A percentile compares a stretch with the other conserved stretches of the same genome.
These are phyloP conservation scores for Gaultheria prostrata DNA, from an alignment of 148 eudicot genomes.

Conservation along the genomic window DNA sequence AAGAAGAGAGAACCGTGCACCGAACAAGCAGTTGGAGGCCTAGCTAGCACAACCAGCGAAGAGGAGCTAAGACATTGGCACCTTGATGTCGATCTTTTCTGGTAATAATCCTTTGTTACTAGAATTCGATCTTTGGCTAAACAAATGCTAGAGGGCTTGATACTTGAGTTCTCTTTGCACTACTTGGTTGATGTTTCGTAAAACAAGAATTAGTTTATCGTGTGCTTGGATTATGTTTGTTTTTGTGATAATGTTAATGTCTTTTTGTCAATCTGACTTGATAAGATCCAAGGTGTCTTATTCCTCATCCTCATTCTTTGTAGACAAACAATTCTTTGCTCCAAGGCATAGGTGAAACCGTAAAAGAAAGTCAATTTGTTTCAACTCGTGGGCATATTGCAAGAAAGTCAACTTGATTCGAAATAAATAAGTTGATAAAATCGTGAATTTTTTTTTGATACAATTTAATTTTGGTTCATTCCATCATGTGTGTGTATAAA, in stretches of 20 bases:
- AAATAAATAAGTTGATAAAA: too few relatives aligned
- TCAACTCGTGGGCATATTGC: too few relatives aligned
- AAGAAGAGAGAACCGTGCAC: neutral
- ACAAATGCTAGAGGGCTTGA: neutral
- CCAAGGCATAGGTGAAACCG: too few relatives aligned
- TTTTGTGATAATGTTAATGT: neutral
- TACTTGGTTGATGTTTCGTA: neutral
- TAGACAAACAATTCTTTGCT: too few relatives aligned
- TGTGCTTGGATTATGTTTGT: neutral
- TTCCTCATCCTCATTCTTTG: too few relatives aligned
- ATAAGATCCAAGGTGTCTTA: too few relatives aligned
- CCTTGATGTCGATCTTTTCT: neutral
- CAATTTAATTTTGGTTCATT: too few relatives aligned
- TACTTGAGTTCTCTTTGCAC: neutral
- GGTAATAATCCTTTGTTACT: neutral
- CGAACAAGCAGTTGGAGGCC: neutral
- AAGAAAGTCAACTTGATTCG: too few relatives aligned
- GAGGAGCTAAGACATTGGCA: neutral
- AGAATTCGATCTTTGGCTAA: neutral
- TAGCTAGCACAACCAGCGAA: neutral
- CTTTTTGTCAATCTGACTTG: neutral
- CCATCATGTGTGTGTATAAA: too few relatives aligned
- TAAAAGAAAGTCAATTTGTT: too few relatives aligned
- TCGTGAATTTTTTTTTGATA: too few relatives aligned
- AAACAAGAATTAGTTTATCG: neutral